Conservation (phyloP, 768 basidiomycete genomes). For the Pholiota molesta region DNA sequence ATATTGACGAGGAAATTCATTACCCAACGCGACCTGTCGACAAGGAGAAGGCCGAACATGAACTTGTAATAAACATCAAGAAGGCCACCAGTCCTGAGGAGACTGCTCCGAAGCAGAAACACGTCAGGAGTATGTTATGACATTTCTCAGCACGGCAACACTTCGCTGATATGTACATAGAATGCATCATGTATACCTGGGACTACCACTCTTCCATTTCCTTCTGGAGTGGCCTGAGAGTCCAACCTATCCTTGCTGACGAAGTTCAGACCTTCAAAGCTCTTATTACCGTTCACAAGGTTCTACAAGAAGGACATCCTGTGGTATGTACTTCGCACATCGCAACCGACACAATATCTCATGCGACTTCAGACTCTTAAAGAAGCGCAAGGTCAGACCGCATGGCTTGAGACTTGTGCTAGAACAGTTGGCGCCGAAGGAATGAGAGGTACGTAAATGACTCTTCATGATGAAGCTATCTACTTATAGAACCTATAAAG, state of each 20-base stretch:
- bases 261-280: constrained; percentile 99
- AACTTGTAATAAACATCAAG: constrained; percentile 94
- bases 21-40: constrained; percentile 98
- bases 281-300: constrained; percentile 96
- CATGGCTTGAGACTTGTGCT: constrained; percentile 97
- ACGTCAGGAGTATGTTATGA: constrained; percentile 85
- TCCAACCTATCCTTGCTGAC: constrained; percentile 95
- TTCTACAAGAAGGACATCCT: constrained; percentile 97
- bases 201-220: constrained; percentile 98
- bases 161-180: constrained; percentile 42
- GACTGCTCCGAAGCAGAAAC: constrained; percentile 97
- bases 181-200: constrained; percentile 99
- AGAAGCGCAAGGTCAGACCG: constrained; percentile 95
- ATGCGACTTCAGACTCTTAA: constrained; percentile 76
- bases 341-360: constrained; percentile 2
- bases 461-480: neutral
- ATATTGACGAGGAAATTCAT: constrained; percentile 83
- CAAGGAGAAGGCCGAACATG: constrained; percentile 96
- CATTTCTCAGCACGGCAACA: neutral
- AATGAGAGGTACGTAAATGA: constrained; percentile 57
- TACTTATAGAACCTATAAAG: constrained; percentile 39
- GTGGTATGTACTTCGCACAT: constrained; percentile 51
- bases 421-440: constrained; percentile 83
- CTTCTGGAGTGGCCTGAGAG: constrained; percentile 96
- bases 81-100: constrained; percentile 97